Base-by-base conservation (phyloP, 805 yeast genomes). In the Barnettozyma sp. region DNA sequence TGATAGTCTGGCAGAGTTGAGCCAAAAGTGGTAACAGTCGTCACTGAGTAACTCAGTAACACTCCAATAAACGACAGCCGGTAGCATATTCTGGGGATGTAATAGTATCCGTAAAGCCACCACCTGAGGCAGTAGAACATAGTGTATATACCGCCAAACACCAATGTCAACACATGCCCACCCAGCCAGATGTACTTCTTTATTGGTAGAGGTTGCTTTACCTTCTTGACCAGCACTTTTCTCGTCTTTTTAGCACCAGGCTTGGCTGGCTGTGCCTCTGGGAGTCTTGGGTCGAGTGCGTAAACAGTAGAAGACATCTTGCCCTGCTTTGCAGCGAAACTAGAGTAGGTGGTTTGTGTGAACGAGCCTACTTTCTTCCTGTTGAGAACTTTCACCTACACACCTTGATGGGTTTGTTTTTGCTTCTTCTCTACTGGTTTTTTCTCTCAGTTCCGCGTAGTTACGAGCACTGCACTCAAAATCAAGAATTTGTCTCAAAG, bases 1-100 rank as follows among this genome's bases (percentile, higher is more conserved):
- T 71, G 70, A 52, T 76, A 68, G 5, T 78, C 67, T 6, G 94
- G 94, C 35, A 70, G 65, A 20, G 65, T 61, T 14, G 74, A 62
- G 17, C 78, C 78, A 60, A 77, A 78, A 44, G 74, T 75, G 31
- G 79, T 78, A 22, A 69, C 49, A 35, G 75, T 62, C 1, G 84
- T 68, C 28, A 77, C 60, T 1, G 67, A 42, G 47, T 76, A 69
- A 4, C 87, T 66, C 10, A 60, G 35, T 24, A 72, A 51, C 1
- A 76, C 70, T 12, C 88, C 88, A 6, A 73, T 30, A 12, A 82
- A 59, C 6, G 81, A 54, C 26, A 76, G 44, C 42, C 78, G 59
- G 58, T 81, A 82, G 22, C 66, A 40, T 11, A 78, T 53, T n/a
- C 65, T 55, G 19, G 80, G 74, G 34, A 70, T 52, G 56, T 48